These are phyloP conservation scores for Luffa aegyptiaca DNA, from an alignment of 306 rosid genomes.

Conservation along the genomic window DNA sequence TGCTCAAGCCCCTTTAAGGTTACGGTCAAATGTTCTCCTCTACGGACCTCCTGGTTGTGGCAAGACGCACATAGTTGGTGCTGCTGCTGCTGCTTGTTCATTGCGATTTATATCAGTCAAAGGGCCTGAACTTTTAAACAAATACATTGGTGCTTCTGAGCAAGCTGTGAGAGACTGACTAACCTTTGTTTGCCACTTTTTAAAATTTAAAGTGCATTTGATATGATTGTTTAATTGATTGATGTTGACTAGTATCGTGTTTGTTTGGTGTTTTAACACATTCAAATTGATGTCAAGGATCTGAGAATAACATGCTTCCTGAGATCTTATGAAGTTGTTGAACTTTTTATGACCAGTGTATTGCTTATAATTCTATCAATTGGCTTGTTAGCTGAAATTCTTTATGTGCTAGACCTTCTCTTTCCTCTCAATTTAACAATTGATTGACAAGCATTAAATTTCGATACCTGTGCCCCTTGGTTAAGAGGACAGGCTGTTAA, in stretches of 20 bases:
- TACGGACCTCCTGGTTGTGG: constrained; percentile 99
- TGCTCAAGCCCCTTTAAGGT: constrained; percentile 85
- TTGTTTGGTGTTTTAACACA: not conserved
- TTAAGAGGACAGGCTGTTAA: not conserved
- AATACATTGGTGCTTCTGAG: constrained; percentile 97
- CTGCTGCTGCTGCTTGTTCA: constrained; percentile 92
- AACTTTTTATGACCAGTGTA: not conserved
- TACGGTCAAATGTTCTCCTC: constrained; percentile 82
- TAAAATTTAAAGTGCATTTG: not conserved
- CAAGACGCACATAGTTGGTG: constrained; percentile 92
- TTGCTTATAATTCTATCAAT: not conserved
- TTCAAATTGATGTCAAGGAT: not conserved
- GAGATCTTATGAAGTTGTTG: not conserved
- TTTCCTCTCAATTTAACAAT: not conserved
- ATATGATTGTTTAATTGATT: not conserved
- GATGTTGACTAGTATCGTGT: not conserved
- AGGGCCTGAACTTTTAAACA: constrained; percentile 93
- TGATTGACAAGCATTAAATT: not conserved
- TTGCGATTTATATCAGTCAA: constrained; percentile 82
- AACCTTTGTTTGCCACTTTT: not conserved
- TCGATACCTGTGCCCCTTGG: not conserved
- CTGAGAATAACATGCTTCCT: not conserved
- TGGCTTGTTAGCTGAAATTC: not conserved
- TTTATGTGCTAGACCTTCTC: not conserved
- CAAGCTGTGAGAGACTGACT: constrained; percentile 74